phyloP scores from a whole-genome alignment of 2,329 filamentous ascomycete genomes.

The Penicillium sp. region DNA sequence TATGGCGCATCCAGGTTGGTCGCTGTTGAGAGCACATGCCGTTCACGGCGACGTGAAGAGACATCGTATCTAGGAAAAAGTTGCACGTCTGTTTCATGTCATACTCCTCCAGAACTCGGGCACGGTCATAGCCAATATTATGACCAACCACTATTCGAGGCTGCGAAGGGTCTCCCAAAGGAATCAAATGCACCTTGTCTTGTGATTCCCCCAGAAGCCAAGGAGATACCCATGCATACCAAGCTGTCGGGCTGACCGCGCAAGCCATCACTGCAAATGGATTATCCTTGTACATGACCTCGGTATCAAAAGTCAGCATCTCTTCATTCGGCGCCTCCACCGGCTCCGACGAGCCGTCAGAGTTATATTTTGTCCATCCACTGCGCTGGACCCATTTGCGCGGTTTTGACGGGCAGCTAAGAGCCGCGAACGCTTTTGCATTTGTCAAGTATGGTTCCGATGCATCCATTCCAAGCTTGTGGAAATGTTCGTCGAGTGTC shows the following conservation, averaged over 20 bases:
- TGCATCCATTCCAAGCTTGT: conserved; percentile 80
- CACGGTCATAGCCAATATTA: conserved; percentile 93
- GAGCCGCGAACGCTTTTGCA: conserved; percentile 72
- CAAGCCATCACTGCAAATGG: conserved; percentile 97
- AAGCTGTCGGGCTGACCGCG: conserved; percentile 81
- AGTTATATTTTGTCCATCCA: conserved; percentile 92
- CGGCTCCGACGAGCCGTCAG: conserved; percentile 69
- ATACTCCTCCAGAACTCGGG: conserved; percentile 87
- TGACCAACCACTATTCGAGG: conserved; percentile 85
- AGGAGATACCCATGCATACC: conserved; percentile 97
- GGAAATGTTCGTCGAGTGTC: conserved; percentile 91
- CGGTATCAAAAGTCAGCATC: conserved; percentile 90
- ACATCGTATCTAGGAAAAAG: conserved; percentile 96
- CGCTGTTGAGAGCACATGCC: conserved; percentile 98
- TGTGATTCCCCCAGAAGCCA: conserved; percentile 86
- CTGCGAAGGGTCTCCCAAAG: conserved; percentile 73
- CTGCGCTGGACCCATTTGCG: conserved; percentile 75
- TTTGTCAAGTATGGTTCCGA: conserved; percentile 79
- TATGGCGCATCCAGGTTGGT: conserved; percentile 96
- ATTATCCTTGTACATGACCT: conserved; percentile 93
- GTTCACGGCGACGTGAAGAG: conserved; percentile 93
- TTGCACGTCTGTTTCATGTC: conserved; percentile 78
- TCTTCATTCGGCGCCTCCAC: conserved; percentile 77
- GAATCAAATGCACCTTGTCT: conserved; percentile 77
- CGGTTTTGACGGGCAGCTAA: conserved; percentile 60